Percentiles rank a stretch among this genome's conserved stretches.
phyloP scores from a whole-genome alignment of 768 basidiomycete genomes.

The Hygrophorus russula region DNA sequence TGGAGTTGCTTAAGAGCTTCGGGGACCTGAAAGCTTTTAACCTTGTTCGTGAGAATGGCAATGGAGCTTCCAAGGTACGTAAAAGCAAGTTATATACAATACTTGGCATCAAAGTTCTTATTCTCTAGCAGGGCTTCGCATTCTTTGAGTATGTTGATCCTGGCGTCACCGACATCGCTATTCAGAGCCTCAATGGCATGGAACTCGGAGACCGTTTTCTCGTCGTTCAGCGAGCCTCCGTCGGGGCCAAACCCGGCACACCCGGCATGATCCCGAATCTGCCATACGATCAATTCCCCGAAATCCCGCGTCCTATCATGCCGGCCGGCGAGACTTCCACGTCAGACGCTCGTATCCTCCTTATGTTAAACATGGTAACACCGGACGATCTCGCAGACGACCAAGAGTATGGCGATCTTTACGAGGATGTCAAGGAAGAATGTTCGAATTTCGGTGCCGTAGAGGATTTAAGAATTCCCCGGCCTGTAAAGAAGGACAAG shows the following conservation, averaged over 20 bases:
- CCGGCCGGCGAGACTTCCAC: slow-evolving; percentile 62
- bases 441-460: slow-evolving; percentile 72
- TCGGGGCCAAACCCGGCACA: slow-evolving; percentile 74
- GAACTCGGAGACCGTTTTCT: slow-evolving; percentile 92
- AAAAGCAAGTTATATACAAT: background rate
- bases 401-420: slow-evolving; percentile 86
- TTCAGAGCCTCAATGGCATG: slow-evolving; percentile 95
- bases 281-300: slow-evolving; percentile 73
- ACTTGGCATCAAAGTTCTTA: background rate
- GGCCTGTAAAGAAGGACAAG: slow-evolving; percentile 81
- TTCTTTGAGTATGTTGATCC: slow-evolving; percentile 97
- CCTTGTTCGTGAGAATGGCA: slow-evolving; percentile 88
- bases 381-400: slow-evolving; percentile 86
- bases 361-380: slow-evolving; percentile 99
- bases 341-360: slow-evolving; percentile 69
- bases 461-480: slow-evolving; percentile 79
- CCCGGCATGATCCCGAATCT: slow-evolving; percentile 55
- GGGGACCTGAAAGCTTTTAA: slow-evolving; percentile 98
- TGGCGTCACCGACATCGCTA: slow-evolving; percentile 85
- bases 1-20: slow-evolving; percentile 94
- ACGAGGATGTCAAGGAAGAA: slow-evolving; percentile 91
- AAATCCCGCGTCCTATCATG: slow-evolving; percentile 81
- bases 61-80: slow-evolving; percentile 75
- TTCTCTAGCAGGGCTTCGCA: slow-evolving; percentile 72
- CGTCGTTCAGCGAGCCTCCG: slow-evolving; percentile 93